Conservation (phyloP, 495 filamentous ascomycete species). For the Penicillium subrubescens region DNA sequence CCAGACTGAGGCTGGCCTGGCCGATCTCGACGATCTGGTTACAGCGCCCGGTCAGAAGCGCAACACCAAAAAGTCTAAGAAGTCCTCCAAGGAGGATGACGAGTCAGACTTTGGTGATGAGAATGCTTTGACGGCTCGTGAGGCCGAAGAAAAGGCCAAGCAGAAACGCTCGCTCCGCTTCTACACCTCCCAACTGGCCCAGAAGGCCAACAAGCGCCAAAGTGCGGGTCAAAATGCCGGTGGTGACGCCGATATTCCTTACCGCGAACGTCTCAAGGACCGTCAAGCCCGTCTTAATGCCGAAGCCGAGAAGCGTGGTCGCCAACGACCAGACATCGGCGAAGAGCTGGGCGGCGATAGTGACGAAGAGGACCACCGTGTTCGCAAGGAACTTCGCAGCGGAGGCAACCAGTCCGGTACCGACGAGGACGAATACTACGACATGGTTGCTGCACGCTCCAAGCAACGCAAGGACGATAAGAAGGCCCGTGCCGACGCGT, state of each 20-base stretch:
- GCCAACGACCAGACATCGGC: slow-evolving; percentile 59
- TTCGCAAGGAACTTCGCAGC: slow-evolving; percentile 45
- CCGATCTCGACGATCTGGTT: slow-evolving; percentile 56
- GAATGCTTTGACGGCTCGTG: slow-evolving; percentile 57
- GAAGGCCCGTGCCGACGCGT: slow-evolving; percentile 59
- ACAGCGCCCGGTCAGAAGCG: slow-evolving; percentile 34
- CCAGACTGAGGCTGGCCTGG: slow-evolving; percentile 69
- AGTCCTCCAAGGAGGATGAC: slow-evolving; percentile 38
- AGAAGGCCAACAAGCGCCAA: slow-evolving; percentile 84
- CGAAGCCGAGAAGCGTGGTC: slow-evolving; percentile 83
- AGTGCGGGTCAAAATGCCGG: slow-evolving; percentile 82
- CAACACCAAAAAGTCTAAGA: slow-evolving; percentile 39
- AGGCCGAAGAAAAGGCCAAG: slow-evolving; percentile 78
- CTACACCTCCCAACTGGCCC: slow-evolving; percentile 94
- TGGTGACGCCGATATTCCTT: slow-evolving; percentile 89
- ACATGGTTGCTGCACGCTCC: slow-evolving; percentile 72
- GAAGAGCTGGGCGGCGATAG: slow-evolving; percentile 68
- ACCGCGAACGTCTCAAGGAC: slow-evolving; percentile 84
- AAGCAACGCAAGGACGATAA: slow-evolving; percentile 75
- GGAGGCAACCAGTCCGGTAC: slow-evolving; percentile 34
- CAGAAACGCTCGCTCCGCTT: slow-evolving; percentile 90
- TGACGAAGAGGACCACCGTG: slow-evolving; percentile 52
- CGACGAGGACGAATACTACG: slow-evolving; percentile 83
- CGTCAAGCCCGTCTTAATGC: slow-evolving; percentile 80
- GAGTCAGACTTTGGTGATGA: slow-evolving; percentile 73